These are phyloP conservation scores for Eucalyptus polyanthemos DNA, from an alignment of 345 rosid species.

Conservation along the genomic window DNA sequence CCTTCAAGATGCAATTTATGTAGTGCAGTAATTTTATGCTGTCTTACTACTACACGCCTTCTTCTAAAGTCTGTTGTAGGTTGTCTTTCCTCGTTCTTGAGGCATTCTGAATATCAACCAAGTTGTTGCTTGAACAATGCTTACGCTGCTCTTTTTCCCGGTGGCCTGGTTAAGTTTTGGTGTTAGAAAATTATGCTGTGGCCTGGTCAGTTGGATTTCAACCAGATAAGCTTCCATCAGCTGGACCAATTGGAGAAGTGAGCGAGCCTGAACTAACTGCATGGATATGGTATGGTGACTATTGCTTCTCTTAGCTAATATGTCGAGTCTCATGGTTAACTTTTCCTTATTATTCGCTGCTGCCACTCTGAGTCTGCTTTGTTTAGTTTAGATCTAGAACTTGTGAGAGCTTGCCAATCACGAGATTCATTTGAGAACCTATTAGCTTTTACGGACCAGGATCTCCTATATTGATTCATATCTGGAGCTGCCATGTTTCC, in stretches of 20 bases:
- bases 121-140: neutral
- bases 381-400: neutral
- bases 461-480: neutral
- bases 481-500: neutral
- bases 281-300: neutral
- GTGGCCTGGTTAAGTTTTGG: neutral
- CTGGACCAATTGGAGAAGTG: neutral
- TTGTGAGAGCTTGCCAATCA: neutral
- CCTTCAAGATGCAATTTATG: neutral
- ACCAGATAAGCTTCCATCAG: neutral
- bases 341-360: neutral
- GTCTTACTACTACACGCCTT: neutral
- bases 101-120: neutral
- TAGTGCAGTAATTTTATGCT: neutral
- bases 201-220: neutral
- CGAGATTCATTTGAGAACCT: neutral
- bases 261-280: neutral
- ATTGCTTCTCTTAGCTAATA: neutral
- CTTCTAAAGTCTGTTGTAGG: neutral
- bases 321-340: neutral
- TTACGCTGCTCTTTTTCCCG: neutral
- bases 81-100: neutral
- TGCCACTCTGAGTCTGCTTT: neutral
- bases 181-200: neutral
- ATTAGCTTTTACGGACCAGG: neutral